Base-by-base conservation (phyloP, 2,329 filamentous ascomycete genomes). In the Simplicillium sp. region DNA sequence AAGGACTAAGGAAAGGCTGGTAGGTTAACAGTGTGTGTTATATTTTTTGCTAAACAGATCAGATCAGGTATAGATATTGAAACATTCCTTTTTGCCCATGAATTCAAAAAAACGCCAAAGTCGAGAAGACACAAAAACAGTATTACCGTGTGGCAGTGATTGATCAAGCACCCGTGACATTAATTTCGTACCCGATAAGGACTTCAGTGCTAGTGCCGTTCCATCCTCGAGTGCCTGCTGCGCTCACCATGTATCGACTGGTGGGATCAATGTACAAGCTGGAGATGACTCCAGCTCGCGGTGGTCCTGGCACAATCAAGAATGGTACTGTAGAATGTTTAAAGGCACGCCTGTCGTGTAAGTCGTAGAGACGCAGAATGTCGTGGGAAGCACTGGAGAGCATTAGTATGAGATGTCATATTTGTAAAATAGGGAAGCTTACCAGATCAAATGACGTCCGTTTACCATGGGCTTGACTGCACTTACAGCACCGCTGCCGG, bases 191-290 rank as follows among this genome's bases (percentile, higher is more conserved):
- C 13, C 92, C 92, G 41, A 98, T 77, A 45, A 98, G 60, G 1
- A 92, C 87, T 65, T 98, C 92, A 0, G 92, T 97, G 29, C 75
- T 82, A 15, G 75, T 80, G 1, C 92, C 92, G 59, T 97, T 92
- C 92, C 92, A 98, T 1, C 92, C 92, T 46, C 92, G 70, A 46
- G 92, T 97, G 0, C 92, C 92, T 4, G 87, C 89, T 1, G 87
- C 86, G 2, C 86, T 90, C 29, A 98, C 75, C 83, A 98, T 90
- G 56, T 89, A 97, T 14, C 80, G 75, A 57, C 87, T 90, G 0
- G 87, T 85, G 4, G 85, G 85, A 58, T 98, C 92, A 36, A 96
- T 71, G 54, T 90, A 92, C 9, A 97, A 66, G 45, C 84, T 80
- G 0, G 84, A 87, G 34, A 96, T 90, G 34, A 94, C 87, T 35